Conservation (phyloP, 768 basidiomycete species). For the Lentinula edodes region DNA sequence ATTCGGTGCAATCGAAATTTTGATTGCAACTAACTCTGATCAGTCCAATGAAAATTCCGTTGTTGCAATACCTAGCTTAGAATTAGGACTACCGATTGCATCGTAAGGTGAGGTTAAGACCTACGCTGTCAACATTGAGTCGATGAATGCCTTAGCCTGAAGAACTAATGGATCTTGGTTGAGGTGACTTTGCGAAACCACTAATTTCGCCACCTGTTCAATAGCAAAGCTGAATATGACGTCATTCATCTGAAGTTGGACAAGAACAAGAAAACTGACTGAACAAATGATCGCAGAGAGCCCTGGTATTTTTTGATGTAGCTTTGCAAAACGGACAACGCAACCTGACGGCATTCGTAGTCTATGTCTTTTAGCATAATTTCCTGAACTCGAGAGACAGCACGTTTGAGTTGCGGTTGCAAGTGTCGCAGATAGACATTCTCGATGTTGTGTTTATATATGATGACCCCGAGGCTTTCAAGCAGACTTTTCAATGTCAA, state of each 20-base stretch:
- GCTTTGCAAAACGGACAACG: conserved; percentile 54
- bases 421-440: conserved; percentile 47
- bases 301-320: conserved; percentile 57
- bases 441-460: conserved; percentile 74
- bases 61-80: conserved; percentile 42
- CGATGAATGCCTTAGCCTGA: conserved; percentile 54
- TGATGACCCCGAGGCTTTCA: conserved; percentile 57
- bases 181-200: conserved; percentile 41
- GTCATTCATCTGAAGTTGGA: neutral
- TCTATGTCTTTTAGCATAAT: conserved; percentile 48
- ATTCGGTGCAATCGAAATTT: neutral
- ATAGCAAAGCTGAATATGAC: conserved; percentile 39
- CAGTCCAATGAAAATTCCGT: conserved; percentile 51
- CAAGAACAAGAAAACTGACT: conserved; percentile 28
- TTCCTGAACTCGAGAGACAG: conserved; percentile 47
- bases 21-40: conserved; percentile 41
- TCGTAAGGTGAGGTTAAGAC: conserved; percentile 12
- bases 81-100: neutral
- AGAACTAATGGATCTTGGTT: conserved; percentile 53
- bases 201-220: conserved; percentile 42
- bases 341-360: conserved; percentile 64
- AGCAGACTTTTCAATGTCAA: conserved; percentile 54
- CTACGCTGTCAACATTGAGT: conserved; percentile 43
- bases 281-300: conserved; percentile 46
- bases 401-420: conserved; percentile 44